Evolutionary conservation across 208 protist species (phyloP), one percentile per base, ranked within the genome.

Genomic region (Trypanosoma mega): DNA sequence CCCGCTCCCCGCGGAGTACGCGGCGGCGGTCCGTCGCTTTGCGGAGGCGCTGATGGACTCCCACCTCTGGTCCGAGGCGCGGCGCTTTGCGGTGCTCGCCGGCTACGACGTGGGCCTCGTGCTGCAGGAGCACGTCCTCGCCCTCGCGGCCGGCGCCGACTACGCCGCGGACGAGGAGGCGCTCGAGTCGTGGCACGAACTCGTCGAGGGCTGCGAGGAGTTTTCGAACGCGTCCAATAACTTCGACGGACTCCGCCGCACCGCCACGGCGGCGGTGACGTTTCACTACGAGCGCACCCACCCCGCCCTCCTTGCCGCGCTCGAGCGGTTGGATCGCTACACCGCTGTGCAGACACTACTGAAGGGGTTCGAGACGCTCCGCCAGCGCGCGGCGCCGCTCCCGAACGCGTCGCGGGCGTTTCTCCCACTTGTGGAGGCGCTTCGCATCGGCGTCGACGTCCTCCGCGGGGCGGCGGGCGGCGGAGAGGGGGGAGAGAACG

Each of bases 41-140:
- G 55, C 80, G 12, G 53, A 55, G n/a, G 83, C 76, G 18, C 77
- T 94, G 45, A 80, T 88, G 83, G 60, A 80, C 54, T 58, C 70
- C n/a, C 72, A 74, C 6, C 70, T 91, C 43, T 94, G 87, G 87
- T 44, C 58, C 26, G 81, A 87, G 47, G 87, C 87, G 0, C 85
- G 72, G 46, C 78, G 80, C 45, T 83, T 87, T 60, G 74, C 83
- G 18, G 45, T 52, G 7, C 67, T 91, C 34, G 43, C 70, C 3
- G 71, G 39, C 3, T 46, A 46, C 58, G 63, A 72, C 52, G 27
- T 67, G 57, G 23, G 44, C 43, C 0, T 26, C 2, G 83, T 93
- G 44, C 68, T 91, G 39, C 66, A 76, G 27, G 74, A 77, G 66
- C 86, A 82, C 65, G 87, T 71, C 34, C 46, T 78, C 18, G 72